Percentiles rank a stretch among this genome's conserved stretches.
These are phyloP conservation scores for Barnettozyma sp. DNA, from an alignment of 805 yeast genomes.

Conservation along the genomic window DNA sequence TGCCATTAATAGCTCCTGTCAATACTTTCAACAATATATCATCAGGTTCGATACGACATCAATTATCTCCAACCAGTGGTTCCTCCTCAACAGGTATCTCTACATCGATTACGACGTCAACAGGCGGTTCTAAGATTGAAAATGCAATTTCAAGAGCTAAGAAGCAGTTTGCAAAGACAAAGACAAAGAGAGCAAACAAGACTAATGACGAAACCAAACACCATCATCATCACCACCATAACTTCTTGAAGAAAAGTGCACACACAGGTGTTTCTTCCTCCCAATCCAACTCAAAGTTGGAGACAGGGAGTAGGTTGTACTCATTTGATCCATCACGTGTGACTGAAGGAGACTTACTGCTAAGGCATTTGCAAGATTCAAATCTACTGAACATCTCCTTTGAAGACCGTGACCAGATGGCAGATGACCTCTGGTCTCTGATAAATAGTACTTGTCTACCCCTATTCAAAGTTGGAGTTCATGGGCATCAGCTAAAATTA, in stretches of 20 bases:
- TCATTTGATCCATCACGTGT: conserved; percentile 29
- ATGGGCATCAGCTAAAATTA: conserved; percentile 21
- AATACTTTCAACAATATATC: neutral
- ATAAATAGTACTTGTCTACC: conserved; percentile 38
- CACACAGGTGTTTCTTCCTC: conserved; percentile 29
- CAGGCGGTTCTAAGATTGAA: conserved; percentile 11
- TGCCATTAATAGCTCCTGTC: neutral
- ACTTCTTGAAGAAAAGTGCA: conserved; percentile 18
- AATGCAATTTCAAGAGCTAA: conserved; percentile 22
- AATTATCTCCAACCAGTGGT: conserved; percentile 12
- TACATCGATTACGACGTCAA: neutral
- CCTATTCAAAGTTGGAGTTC: conserved; percentile 33
- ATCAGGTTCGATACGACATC: conserved; percentile 3
- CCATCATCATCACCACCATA: conserved; percentile 15
- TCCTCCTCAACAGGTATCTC: neutral
- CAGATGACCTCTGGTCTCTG: conserved; percentile 46
- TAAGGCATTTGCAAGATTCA: conserved; percentile 26
- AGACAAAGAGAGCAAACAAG: conserved; percentile 14
- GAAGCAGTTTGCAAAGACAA: conserved; percentile 23
- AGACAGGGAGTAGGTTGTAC: conserved; percentile 30
- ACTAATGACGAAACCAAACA: neutral
- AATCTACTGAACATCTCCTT: conserved; percentile 24
- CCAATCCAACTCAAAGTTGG: conserved; percentile 32
- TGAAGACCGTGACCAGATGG: conserved; percentile 33
- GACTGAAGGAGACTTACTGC: conserved; percentile 25